These are phyloP conservation scores for Salix arbutifolia DNA, from an alignment of 345 rosid genomes.

Conservation along the genomic window DNA sequence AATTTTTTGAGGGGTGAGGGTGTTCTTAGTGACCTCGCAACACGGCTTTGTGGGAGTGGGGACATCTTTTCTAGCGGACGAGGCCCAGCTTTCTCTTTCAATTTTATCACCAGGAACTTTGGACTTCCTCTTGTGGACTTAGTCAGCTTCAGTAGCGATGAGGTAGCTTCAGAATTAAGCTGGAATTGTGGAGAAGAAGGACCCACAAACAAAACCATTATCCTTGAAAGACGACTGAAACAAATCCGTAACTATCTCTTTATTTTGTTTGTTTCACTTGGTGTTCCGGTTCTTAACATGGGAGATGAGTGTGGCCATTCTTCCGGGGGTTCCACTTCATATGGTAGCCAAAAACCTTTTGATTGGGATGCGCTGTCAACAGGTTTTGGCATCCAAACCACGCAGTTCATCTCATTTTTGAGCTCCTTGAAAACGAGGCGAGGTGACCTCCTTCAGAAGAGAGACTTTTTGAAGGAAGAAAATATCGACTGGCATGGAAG, in stretches of 20 bases:
- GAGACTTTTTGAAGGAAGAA: conserved; percentile 58
- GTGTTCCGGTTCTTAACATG: conserved; percentile 84
- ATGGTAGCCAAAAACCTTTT: conserved; percentile 45
- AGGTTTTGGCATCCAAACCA: conserved; percentile 62
- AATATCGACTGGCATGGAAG: conserved; percentile 75
- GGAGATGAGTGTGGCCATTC: conserved; percentile 96
- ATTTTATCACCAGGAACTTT: conserved; percentile 59
- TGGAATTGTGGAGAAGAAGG: conserved; percentile 99
- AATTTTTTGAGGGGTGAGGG: conserved; percentile 73
- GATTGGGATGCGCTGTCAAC: conserved; percentile 66
- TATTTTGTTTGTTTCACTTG: conserved; percentile 63
- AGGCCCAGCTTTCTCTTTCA: conserved; percentile 85
- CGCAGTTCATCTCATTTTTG: conserved; percentile 68
- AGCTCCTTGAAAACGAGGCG: conserved; percentile 56
- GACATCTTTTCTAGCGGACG: conserved; percentile 75
- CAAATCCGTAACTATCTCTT: conserved; percentile 84
- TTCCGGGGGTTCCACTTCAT: conserved; percentile 60
- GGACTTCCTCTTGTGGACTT: conserved; percentile 86
- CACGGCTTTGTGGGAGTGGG: conserved; percentile 89
- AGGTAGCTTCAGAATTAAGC: conserved; percentile 61
- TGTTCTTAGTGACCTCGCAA: conserved; percentile 67
- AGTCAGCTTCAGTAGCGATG: conserved; percentile 65
- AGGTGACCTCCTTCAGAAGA: conserved; percentile 63
- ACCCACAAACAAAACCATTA: conserved; percentile 54
- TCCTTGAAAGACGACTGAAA: conserved; percentile 79